Evolutionary conservation across 768 basidiomycete genomes (phyloP).

Genomic region (Xerocomus spinulosus): DNA sequence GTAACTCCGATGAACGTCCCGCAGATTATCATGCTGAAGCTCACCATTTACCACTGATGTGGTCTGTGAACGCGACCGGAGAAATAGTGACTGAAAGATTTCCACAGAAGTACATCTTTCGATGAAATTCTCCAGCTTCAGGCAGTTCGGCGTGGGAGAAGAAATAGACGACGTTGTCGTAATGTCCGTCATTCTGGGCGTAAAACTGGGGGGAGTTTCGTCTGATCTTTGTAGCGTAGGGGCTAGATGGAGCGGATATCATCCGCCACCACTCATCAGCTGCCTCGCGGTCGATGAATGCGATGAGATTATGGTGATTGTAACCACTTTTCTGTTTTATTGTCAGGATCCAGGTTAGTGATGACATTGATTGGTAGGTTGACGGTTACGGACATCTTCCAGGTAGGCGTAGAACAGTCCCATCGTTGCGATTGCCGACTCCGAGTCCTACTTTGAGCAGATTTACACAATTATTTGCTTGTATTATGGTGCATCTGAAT

Average conservation of each 20-base stretch:
- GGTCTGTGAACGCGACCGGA: neutral
- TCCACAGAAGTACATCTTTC: neutral
- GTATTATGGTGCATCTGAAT: too few species aligned
- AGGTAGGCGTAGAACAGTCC: conserved; percentile 1
- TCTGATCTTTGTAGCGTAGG: neutral
- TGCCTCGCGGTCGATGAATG: conserved; percentile 16
- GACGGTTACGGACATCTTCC: neutral
- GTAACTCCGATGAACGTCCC: neutral
- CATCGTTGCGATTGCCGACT: too few species aligned
- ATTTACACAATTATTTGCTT: too few species aligned
- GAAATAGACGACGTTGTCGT: neutral
- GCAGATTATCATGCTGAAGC: neutral
- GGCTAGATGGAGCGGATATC: conserved; percentile 11
- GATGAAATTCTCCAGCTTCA: neutral
- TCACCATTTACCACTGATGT: conserved; percentile 4
- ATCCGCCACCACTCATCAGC: conserved; percentile 28
- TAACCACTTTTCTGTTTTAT: neutral
- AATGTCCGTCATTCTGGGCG: neutral
- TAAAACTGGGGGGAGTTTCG: too few species aligned
- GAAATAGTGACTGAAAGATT: neutral
- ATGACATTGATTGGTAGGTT: neutral
- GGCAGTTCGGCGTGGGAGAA: neutral
- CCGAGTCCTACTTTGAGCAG: too few species aligned
- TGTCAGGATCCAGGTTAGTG: neutral
- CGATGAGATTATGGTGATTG: conserved; percentile 9